Evolutionary conservation across 75 land plant genomes (phyloP), one percentile per base, ranked within the genome.

Genomic region (Cryptomeria japonica): DNA sequence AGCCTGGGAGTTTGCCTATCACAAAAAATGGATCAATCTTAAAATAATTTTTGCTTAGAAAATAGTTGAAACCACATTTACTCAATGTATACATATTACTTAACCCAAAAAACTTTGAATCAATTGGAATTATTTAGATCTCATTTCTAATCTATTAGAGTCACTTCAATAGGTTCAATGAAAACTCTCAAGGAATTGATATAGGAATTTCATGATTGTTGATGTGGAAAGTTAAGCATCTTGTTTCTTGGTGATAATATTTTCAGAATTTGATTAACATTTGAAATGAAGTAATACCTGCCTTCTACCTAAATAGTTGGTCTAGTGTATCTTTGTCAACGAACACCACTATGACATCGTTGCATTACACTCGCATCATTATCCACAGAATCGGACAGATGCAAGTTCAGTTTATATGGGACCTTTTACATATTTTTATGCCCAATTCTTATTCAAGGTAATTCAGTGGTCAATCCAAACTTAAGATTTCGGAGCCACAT

Each of bases 401-500:
- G 70, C 28, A 25, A 28, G 7, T 7, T 28, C 5, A 64, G 70
- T 64, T 61, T 64, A 64, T 64, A 25, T 64, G 31, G 31, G 8
- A 25, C 70, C 28, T 61, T 61, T 47, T 19, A 19, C 68, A 61
- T 61, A 61, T 22, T 19, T 5, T 61, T 22, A 61, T 5, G 25
- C 68, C 68, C 25, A 61, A 6, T 61, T 61, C 68, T 61, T 7
- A 64, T 28, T 7, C 70, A 64, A 25, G 70, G 28, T 64, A 22
- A 64, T 64, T 64, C 5, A 25, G n/a, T 5, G n/a, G 9, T 58
- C 19, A 18, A 19, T 58, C 64, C 64, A 53, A 14, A 3, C 55
- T 56, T 18, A n/a, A 97, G 88, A 87, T 92, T 95, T 86, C 96
- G 97, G 39, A 97, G 89, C 99, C 99, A 97, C 99, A 97, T 95